These are phyloP conservation scores for Echinosophora koreensis DNA, from an alignment of 306 rosid genomes.

Conservation along the genomic window DNA sequence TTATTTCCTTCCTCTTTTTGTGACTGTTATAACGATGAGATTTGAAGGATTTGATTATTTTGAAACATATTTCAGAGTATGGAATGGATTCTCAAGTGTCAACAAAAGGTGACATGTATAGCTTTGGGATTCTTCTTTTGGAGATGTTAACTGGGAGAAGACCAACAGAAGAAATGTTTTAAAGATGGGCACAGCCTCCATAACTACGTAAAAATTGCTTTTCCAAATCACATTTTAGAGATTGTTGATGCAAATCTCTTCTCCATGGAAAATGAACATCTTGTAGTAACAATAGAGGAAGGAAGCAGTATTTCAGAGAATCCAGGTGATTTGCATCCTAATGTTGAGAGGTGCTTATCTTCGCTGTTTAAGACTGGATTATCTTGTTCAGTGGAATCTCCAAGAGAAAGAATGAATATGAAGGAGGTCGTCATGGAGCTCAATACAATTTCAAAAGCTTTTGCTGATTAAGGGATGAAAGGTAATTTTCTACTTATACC, in stretches of 20 bases:
- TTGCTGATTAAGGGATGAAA: background rate
- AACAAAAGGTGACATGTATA: slow-evolving; percentile 17
- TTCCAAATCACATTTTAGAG: no score
- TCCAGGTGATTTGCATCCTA: no score
- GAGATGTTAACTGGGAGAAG: slow-evolving; percentile 29
- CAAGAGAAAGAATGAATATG: background rate
- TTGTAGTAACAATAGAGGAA: no score
- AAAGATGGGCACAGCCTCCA: no score
- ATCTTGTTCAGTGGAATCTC: background rate
- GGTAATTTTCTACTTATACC: background rate
- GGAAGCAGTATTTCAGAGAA: background rate
- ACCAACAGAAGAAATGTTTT: slow-evolving; percentile 20
- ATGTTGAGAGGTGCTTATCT: background rate
- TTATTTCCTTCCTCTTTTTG: background rate
- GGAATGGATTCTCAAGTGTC: slow-evolving; percentile 19
- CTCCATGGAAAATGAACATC: no score
- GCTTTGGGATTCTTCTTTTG: slow-evolving; percentile 14
- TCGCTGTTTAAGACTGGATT: slow-evolving; percentile 8
- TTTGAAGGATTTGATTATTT: background rate
- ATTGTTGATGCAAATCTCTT: no score
- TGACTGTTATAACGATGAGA: background rate
- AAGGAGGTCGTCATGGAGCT: slow-evolving; percentile 3
- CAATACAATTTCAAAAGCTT: background rate
- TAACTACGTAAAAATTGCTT: no score
- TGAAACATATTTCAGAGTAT: slow-evolving; percentile 20